Evolutionary conservation across 1,284 basidiomycete genomes (phyloP), one percentile per base, ranked within the genome.

Genomic region (Ustilago trichophora): DNA sequence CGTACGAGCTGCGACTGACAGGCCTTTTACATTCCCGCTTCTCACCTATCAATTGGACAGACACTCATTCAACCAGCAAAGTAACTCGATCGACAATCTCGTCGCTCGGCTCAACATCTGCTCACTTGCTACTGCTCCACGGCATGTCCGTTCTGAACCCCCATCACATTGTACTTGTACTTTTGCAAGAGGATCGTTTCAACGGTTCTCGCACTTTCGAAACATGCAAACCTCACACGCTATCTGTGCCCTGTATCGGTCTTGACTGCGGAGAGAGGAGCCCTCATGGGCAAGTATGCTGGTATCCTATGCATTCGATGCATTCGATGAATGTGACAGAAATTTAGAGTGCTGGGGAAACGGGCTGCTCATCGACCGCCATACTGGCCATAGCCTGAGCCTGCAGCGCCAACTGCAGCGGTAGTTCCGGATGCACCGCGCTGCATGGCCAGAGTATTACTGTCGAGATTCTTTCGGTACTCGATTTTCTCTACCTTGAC

Each of bases 401-500:
- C 58, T 12, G 47, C 40, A 9, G 41, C 66, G 11, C 54, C 58
- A 3, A 52, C 55, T 6, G 55, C 51, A 33, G 52, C 42, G 8
- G 59, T 29, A 11, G 43, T 27, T 2, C 48, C 55, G 11, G 50
- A 27, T 13, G 59, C 55, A 13, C 56, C 49, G 19, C 67, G 45
- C 33, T 66, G 60, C 46, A 54, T 40, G 11, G 58, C 59, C 52
- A 69, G 49, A 3, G 57, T 44, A 25, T 62, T 60, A 49, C 57
- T 70, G 43, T 70, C 67, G 41, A 70, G 35, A 21, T 70, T 63
- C 51, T 78, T 78, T 19, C 73, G 52, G 42, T 79, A 81, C 43
- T 81, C 79, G 49, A 79, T 75, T 67, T 80, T 80, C 36, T 81
- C 79, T 19, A 81, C 79, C 46, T 79, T 80, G 41, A 81, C 79